Evolutionary conservation across 2,329 filamentous ascomycete species (phyloP).

Genomic region (Pseudogymnoascus sp.): DNA sequence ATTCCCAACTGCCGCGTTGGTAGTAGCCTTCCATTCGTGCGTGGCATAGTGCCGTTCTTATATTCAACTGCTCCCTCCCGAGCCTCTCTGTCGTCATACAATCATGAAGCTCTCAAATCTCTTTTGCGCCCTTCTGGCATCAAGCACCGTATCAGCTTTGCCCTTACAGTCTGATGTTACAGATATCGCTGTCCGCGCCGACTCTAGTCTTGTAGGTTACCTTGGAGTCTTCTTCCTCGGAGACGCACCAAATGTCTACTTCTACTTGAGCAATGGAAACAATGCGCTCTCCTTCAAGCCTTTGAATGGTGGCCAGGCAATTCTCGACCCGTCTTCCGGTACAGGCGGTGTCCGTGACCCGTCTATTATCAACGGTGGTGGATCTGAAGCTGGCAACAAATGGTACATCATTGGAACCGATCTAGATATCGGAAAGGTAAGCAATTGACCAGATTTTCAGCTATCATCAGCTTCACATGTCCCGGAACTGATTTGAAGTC

Average conservation of each 20-base stretch:
- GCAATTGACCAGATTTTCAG: background rate
- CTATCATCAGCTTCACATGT: background rate
- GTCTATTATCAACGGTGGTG: slow-evolving; percentile 38
- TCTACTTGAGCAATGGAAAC: slow-evolving; percentile 46
- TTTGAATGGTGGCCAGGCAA: slow-evolving; percentile 39
- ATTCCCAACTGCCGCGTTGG: background rate
- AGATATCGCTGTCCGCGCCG: slow-evolving; percentile 10
- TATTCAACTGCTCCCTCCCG: background rate
- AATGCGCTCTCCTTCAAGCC: slow-evolving; percentile 39
- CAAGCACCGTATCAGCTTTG: background rate
- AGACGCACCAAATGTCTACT: slow-evolving; percentile 43
- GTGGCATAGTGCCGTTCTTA: background rate
- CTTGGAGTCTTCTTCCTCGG: slow-evolving; percentile 47
- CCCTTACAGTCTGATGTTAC: background rate
- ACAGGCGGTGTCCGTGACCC: slow-evolving; percentile 46
- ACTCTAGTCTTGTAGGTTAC: slow-evolving; percentile 39
- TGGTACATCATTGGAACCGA: slow-evolving; percentile 50
- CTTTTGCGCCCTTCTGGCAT: background rate
- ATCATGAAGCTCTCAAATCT: background rate
- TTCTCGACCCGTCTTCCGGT: slow-evolving; percentile 41
- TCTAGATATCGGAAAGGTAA: slow-evolving; percentile 40
- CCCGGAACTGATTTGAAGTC: slow-evolving; percentile 6
- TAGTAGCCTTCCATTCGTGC: background rate
- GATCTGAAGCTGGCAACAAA: slow-evolving; percentile 38
- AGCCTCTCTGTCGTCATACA: background rate